A percentile compares a stretch with the other conserved stretches of the same genome.
Conservation (phyloP, 306 rosid species). For the Parietaria judaica region DNA sequence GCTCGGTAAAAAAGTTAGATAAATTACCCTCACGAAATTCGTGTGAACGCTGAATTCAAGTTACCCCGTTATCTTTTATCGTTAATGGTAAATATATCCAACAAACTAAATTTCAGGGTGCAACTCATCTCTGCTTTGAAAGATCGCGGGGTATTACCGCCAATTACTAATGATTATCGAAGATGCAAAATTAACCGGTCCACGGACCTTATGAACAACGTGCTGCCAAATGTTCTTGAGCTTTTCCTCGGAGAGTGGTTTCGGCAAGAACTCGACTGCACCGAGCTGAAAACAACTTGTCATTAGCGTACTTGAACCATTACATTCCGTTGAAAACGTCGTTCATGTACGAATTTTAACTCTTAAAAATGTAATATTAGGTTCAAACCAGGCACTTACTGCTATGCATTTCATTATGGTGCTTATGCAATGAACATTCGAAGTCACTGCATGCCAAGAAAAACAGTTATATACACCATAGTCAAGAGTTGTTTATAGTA, state of each 20-base stretch:
- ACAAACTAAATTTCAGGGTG: too few species aligned
- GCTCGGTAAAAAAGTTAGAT: too few species aligned
- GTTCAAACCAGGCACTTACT: conserved; percentile 39
- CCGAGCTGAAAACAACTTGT: conserved; percentile 61
- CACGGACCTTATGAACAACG: conserved; percentile 91
- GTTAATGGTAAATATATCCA: too few species aligned
- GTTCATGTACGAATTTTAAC: too few species aligned
- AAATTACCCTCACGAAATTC: too few species aligned
- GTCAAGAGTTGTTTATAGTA: too few species aligned
- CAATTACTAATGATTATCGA: background rate
- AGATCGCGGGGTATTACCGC: too few species aligned
- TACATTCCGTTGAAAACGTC: background rate
- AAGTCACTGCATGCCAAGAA: conserved; percentile 54
- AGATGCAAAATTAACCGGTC: conserved; percentile 5
- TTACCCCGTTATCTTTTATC: too few species aligned
- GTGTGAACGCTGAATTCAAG: too few species aligned
- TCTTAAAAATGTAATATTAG: too few species aligned
- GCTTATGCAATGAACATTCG: conserved; percentile 62
- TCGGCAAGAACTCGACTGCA: conserved; percentile 77
- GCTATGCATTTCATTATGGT: conserved; percentile 97
- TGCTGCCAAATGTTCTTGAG: conserved; percentile 98
- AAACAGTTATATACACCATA: background rate
- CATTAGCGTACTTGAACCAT: conserved; percentile 12
- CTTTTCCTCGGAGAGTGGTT: conserved; percentile 90
- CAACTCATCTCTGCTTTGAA: too few species aligned